These are phyloP conservation scores for Venturia asperata DNA, from an alignment of 2,329 filamentous ascomycete genomes.

Conservation along the genomic window DNA sequence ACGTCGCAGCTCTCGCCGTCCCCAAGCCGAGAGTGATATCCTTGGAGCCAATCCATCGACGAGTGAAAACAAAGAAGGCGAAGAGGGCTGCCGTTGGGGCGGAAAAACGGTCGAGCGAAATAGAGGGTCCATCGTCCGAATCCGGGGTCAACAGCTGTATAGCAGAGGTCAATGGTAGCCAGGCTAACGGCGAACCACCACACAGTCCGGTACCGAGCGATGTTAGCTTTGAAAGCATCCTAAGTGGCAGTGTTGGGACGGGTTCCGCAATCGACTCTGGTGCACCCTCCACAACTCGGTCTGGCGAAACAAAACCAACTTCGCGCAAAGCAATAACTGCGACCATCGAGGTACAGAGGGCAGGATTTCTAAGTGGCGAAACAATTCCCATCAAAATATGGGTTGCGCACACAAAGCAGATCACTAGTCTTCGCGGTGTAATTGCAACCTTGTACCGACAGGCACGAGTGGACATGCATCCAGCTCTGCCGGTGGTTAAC, in stretches of 20 bases:
- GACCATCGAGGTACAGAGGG: slow-evolving; percentile 72
- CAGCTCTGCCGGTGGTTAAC: slow-evolving; percentile 51
- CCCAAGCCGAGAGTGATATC: slow-evolving; percentile 79
- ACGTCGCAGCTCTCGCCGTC: slow-evolving; percentile 66
- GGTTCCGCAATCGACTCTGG: slow-evolving; percentile 38
- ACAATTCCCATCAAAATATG: slow-evolving; percentile 70
- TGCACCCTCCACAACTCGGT: slow-evolving; percentile 33
- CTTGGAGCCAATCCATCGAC: slow-evolving; percentile 75
- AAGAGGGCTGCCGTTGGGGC: slow-evolving; percentile 22
- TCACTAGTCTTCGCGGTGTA: slow-evolving; percentile 87
- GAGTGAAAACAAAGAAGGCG: slow-evolving; percentile 55
- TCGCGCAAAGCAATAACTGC: slow-evolving; percentile 69
- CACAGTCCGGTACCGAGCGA: slow-evolving; percentile 43
- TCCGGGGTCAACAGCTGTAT: slow-evolving; percentile 3
- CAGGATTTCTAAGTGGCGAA: slow-evolving; percentile 81
- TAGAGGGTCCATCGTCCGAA: slow-evolving; percentile 13
- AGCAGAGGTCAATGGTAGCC: slow-evolving; percentile 13
- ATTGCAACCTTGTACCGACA: slow-evolving; percentile 90
- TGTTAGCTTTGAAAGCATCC: slow-evolving; percentile 41
- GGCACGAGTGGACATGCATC: slow-evolving; percentile 78
- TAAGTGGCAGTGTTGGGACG: slow-evolving; percentile 55
- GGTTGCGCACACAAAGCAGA: slow-evolving; percentile 78
- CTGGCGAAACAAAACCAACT: slow-evolving; percentile 42
- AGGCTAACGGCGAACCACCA: slow-evolving; percentile 28
- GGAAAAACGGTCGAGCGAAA: slow-evolving; percentile 8